These are phyloP conservation scores for Colletotrichum limetticola DNA, from an alignment of 2,329 filamentous ascomycete genomes.

Conservation along the genomic window DNA sequence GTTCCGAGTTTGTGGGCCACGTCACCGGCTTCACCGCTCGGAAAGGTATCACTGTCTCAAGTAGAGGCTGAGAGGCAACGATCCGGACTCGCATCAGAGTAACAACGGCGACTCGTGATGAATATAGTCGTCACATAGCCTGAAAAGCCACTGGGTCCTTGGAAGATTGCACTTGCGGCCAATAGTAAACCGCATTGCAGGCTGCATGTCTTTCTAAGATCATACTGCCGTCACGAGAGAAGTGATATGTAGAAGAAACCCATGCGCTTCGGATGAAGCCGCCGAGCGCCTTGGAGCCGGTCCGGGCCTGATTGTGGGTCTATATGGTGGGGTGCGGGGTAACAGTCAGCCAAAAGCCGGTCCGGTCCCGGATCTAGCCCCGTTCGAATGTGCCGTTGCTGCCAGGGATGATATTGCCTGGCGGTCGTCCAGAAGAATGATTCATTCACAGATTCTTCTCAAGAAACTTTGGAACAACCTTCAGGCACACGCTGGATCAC, in stretches of 20 bases:
- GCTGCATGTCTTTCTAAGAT: neutral
- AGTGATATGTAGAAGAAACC: neutral
- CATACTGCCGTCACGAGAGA: neutral
- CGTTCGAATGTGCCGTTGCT: neutral
- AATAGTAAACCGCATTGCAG: neutral
- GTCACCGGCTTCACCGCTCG: neutral
- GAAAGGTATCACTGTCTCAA: neutral
- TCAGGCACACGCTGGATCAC: neutral
- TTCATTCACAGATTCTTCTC: too few species aligned
- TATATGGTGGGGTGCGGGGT: slow-evolving; percentile 1
- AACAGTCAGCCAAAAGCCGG: neutral
- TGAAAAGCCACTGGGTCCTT: too few species aligned
- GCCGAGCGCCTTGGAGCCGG: neutral
- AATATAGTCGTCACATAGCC: too few species aligned
- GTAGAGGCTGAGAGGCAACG: neutral
- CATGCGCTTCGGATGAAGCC: neutral
- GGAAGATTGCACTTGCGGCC: neutral
- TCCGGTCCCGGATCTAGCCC: neutral
- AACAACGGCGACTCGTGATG: neutral
- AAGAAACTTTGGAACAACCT: too few species aligned
- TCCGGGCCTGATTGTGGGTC: neutral
- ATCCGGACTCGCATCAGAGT: neutral
- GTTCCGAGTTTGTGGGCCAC: neutral
- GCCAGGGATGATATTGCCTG: neutral
- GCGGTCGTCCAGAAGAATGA: too few species aligned